Conservation (phyloP, 352 stramenopile genomes). For the Phytopythium chamaehyphon region DNA sequence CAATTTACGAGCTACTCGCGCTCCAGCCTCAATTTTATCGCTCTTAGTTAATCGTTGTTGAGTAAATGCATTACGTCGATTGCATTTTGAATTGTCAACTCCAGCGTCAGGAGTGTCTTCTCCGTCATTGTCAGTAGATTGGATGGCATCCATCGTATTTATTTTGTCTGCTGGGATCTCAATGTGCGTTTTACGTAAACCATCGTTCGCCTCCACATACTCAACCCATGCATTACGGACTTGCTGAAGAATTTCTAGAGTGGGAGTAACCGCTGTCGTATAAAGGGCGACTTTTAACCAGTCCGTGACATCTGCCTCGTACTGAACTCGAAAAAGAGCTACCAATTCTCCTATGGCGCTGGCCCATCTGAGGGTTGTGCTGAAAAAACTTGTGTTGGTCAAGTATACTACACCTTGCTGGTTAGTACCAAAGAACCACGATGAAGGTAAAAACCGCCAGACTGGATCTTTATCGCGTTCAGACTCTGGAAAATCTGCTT, state of each 20-base stretch:
- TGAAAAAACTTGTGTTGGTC: constrained; percentile 2
- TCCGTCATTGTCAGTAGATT: too few species aligned
- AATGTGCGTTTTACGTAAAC: background rate
- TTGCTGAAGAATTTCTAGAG: constrained; percentile 51
- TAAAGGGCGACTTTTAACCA: constrained; percentile 34
- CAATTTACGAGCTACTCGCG: too few species aligned
- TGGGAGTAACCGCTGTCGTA: constrained; percentile 24
- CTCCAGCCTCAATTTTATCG: too few species aligned
- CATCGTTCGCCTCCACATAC: constrained; percentile 29
- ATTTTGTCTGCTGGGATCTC: background rate
- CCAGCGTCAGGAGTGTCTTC: too few species aligned
- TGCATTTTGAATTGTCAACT: too few species aligned
- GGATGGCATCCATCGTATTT: too few species aligned
- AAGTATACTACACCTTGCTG: constrained; percentile 42
- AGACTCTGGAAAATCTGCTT: constrained; percentile 45
- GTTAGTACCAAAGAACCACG: constrained; percentile 23
- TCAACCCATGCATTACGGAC: constrained; percentile 41
- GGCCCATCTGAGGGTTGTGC: too few species aligned
- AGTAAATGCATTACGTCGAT: too few species aligned
- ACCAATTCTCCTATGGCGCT: too few species aligned
- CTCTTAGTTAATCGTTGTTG: too few species aligned
- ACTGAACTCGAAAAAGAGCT: too few species aligned
- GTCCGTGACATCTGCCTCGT: background rate
- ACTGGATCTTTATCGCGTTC: constrained; percentile 41
- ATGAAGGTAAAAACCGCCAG: constrained; percentile 30